These are phyloP conservation scores for Lichenothelia convexa DNA, from an alignment of 495 filamentous ascomycete species.

Conservation along the genomic window DNA sequence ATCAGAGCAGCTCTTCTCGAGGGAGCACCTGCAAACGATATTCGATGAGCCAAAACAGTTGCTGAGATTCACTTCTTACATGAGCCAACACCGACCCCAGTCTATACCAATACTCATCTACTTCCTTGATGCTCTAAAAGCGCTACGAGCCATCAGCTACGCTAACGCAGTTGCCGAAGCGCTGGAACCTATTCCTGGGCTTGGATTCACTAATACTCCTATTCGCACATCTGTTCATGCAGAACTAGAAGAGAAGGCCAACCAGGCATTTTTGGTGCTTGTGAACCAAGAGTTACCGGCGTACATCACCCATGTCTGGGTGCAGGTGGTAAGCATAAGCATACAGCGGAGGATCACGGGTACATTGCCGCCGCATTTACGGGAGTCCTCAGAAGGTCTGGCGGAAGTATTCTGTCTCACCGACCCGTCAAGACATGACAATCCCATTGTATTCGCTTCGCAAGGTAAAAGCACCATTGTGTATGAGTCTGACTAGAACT, in stretches of 20 bases:
- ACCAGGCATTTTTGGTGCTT: conserved; percentile 38
- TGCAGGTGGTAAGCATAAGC: conserved; percentile 35
- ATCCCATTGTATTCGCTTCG: conserved; percentile 63
- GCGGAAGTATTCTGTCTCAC: conserved; percentile 63
- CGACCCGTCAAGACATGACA: conserved; percentile 53
- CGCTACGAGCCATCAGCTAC: conserved; percentile 51
- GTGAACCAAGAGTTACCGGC: conserved; percentile 50
- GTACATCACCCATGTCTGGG: conserved; percentile 45
- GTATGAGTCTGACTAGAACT: background rate
- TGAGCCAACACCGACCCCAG: conserved; percentile 53
- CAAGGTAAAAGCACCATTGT: conserved; percentile 33
- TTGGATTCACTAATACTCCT: conserved; percentile 26
- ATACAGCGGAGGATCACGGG: conserved; percentile 39
- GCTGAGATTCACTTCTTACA: conserved; percentile 39
- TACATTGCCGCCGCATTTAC: conserved; percentile 32
- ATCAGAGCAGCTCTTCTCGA: conserved; percentile 45
- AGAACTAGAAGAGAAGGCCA: conserved; percentile 37
- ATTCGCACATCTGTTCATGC: conserved; percentile 31
- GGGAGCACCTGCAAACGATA: conserved; percentile 38
- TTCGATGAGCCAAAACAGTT: conserved; percentile 51
- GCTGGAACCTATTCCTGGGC: conserved; percentile 28
- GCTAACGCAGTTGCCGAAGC: conserved; percentile 42
- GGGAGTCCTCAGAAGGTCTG: conserved; percentile 46
- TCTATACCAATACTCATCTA: conserved; percentile 46
- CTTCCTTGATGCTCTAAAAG: conserved; percentile 49